Evolutionary conservation across 1,139 yeast genomes (phyloP), one percentile per base, ranked within the genome.

Genomic region (Pichia sp.): DNA sequence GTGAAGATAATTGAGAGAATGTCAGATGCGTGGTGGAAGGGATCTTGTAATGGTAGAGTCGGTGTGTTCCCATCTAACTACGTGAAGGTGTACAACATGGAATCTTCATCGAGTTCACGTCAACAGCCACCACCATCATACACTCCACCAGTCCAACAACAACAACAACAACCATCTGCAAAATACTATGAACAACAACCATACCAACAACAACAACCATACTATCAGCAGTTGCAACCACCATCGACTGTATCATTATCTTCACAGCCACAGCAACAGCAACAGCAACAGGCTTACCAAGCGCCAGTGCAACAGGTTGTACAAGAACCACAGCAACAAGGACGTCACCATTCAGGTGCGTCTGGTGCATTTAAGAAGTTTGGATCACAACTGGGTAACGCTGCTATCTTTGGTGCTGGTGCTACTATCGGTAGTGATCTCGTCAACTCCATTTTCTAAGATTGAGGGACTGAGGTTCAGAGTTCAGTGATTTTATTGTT

Each of bases 391-490:
- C 65, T 88, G 37, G 96, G 96, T 37, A 80, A 86, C 50, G 96
- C 96, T 6, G 94, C 94, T 21, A 76, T 88, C 41, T 88, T 86
- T 49, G 97, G 97, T 60, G 97, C 96, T 16, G 98, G 98, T 67
- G 96, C 97, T 28, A 82, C 96, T 1, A 68, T 88, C 37, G 97
- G 98, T 52, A 72, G 91, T 34, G 91, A 88, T 53, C 48, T 91
- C 38, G 86, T 91, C 45, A 81, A 88, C 62, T 75, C 87, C 30
- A 87, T 88, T 42, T 84, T 87, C 50, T n/a, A n/a, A n/a, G n/a
- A n/a, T n/a, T n/a, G n/a, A n/a, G n/a, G n/a, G n/a, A n/a, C n/a
- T n/a, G n/a, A n/a, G n/a, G n/a, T n/a, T n/a, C n/a, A n/a, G n/a
- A n/a, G n/a, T n/a, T n/a, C n/a, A n/a, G n/a, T n/a, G n/a, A n/a